phyloP scores from a whole-genome alignment of 345 rosid species.

The Conringia planisiliqua region DNA sequence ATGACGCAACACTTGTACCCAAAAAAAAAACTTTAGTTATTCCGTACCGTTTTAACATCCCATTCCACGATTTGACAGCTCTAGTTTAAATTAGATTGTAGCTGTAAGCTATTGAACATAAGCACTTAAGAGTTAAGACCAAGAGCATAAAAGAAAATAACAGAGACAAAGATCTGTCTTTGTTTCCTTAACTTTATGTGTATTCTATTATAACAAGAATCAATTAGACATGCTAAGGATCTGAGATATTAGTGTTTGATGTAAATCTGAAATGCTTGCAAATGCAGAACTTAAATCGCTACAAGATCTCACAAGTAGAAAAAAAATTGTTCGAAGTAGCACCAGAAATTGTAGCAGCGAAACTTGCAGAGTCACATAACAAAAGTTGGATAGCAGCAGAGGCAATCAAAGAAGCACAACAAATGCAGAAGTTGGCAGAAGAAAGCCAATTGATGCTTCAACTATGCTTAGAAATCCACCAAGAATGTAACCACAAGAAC shows the following conservation, averaged over 20 bases:
- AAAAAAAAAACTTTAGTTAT: too few relatives aligned
- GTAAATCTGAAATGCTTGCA: not conserved
- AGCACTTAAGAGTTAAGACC: too few relatives aligned
- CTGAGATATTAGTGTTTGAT: not conserved
- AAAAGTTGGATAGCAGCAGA: slow-evolving; percentile 10
- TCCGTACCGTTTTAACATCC: too few relatives aligned
- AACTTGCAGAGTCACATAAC: slow-evolving; percentile 44
- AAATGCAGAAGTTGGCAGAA: slow-evolving; percentile 42
- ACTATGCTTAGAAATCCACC: not conserved
- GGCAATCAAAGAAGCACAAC: slow-evolving; percentile 47
- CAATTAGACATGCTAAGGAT: not conserved
- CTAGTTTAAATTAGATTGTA: too few relatives aligned
- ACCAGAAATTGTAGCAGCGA: slow-evolving; percentile 63
- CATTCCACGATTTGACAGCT: too few relatives aligned
- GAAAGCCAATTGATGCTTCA: slow-evolving; percentile 27
- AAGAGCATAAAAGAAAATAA: too few relatives aligned
- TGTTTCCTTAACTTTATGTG: too few relatives aligned
- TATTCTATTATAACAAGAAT: not conserved
- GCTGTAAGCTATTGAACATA: too few relatives aligned
- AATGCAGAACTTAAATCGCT: slow-evolving; percentile 50
- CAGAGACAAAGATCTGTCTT: too few relatives aligned
- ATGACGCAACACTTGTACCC: not conserved
- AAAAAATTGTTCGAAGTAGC: slow-evolving; percentile 64
- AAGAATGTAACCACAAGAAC: slow-evolving; percentile 1
- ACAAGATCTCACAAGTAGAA: slow-evolving; percentile 59